Percentiles rank a stretch among this genome's conserved stretches.
These are phyloP conservation scores for Diutina ranongensis DNA, from an alignment of 1,139 yeast genomes.

Conservation along the genomic window DNA sequence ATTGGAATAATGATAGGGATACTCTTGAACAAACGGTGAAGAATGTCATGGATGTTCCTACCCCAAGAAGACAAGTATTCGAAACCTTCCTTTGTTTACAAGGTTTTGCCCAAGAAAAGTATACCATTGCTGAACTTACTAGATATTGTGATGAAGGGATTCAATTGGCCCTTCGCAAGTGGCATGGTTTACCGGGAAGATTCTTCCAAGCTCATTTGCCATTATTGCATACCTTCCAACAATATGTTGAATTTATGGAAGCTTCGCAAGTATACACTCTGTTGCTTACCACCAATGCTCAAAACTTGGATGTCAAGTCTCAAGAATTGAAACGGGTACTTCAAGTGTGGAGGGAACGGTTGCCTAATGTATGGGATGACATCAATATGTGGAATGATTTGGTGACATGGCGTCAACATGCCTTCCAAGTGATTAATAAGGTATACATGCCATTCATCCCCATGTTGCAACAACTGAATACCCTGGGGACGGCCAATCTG, in stretches of 20 bases:
- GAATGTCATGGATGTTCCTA: constrained; percentile 96
- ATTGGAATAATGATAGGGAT: constrained; percentile 93
- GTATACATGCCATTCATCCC: constrained; percentile 91
- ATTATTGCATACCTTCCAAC: constrained; percentile 88
- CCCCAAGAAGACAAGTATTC: constrained; percentile 91
- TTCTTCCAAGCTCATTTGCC: constrained; percentile 84
- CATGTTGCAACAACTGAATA: constrained; percentile 63
- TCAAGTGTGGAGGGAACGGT: constrained; percentile 95
- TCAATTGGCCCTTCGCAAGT: constrained; percentile 81
- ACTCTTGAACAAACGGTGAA: constrained; percentile 90
- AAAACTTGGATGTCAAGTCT: constrained; percentile 81
- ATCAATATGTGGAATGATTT: constrained; percentile 95
- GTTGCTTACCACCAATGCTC: constrained; percentile 81
- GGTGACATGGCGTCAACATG: constrained; percentile 98
- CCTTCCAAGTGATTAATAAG: constrained; percentile 92
- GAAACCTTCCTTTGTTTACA: constrained; percentile 90
- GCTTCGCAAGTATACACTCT: constrained; percentile 92
- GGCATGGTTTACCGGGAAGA: constrained; percentile 81
- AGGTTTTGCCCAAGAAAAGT: constrained; percentile 86
- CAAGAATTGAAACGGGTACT: constrained; percentile 89
- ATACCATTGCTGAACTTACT: constrained; percentile 69
- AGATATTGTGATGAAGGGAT: constrained; percentile 92
- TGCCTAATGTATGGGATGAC: constrained; percentile 96
- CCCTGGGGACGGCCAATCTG: constrained; percentile 68
- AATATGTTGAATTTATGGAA: constrained; percentile 94